Percentiles rank a stretch among this genome's conserved stretches.
These are phyloP conservation scores for Gossypium gossypioides DNA, from an alignment of 441 rosid genomes.

Conservation along the genomic window DNA sequence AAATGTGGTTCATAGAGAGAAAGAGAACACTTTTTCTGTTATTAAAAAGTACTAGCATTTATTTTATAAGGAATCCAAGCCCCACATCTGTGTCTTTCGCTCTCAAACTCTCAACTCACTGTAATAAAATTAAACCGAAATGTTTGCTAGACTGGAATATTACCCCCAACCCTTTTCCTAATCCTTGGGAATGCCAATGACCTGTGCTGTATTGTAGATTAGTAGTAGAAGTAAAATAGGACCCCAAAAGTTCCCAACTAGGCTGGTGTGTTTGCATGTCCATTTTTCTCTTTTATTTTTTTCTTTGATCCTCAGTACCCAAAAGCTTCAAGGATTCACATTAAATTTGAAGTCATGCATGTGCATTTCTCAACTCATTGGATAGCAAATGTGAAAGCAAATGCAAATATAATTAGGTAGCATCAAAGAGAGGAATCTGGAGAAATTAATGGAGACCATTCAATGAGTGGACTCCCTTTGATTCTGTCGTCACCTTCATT, in stretches of 20 bases:
- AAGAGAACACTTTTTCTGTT: slow-evolving; percentile 2
- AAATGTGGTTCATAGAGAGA: slow-evolving; percentile 16
- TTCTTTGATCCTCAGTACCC: too few relatives aligned
- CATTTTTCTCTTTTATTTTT: too few relatives aligned
- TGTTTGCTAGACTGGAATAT: not conserved
- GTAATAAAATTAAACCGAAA: not conserved
- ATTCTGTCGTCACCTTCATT: not conserved
- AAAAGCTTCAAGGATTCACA: not conserved
- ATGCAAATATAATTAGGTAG: not conserved
- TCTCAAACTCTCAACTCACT: not conserved
- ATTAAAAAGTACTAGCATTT: not conserved
- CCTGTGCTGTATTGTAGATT: not conserved
- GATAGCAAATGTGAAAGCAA: not conserved
- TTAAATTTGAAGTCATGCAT: not conserved
- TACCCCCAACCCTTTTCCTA: not conserved
- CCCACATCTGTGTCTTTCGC: slow-evolving; percentile 14
- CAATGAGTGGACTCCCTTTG: slow-evolving; percentile 5
- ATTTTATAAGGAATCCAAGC: slow-evolving; percentile 16
- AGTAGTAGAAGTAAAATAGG: not conserved
- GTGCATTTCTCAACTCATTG: not conserved
- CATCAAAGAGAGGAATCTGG: slow-evolving; percentile 4
- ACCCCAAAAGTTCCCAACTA: not conserved
- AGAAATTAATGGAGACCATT: slow-evolving; percentile 5
- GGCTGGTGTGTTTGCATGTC: not conserved
- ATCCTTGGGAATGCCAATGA: not conserved